Percentiles rank a stretch among this genome's conserved stretches.
These are phyloP conservation scores for Phytophthora constricta DNA, from an alignment of 352 stramenopile genomes.

Conservation along the genomic window DNA sequence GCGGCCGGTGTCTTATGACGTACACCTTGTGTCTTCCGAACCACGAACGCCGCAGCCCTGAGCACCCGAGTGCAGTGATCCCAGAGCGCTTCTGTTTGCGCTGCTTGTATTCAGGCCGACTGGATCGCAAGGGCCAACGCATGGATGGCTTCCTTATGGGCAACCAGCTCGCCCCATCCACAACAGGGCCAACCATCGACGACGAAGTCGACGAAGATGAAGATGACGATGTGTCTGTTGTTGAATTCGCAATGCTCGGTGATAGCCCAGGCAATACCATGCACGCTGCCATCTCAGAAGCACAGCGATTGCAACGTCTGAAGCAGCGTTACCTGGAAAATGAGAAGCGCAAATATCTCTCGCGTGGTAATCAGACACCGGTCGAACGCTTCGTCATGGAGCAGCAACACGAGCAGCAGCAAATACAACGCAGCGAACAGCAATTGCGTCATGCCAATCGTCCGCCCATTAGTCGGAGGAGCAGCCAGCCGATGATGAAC, in stretches of 20 bases:
- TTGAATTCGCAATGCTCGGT: slow-evolving; percentile 35
- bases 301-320: slow-evolving; percentile 37
- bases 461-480: slow-evolving; percentile 25
- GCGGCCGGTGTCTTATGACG: slow-evolving; percentile 56
- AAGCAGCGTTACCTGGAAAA: slow-evolving; percentile 47
- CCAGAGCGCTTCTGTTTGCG: slow-evolving; percentile 71
- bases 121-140: slow-evolving; percentile 58
- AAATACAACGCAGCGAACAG: slow-evolving; percentile 30
- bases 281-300: slow-evolving; percentile 34
- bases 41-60: slow-evolving; percentile 59
- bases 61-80: slow-evolving; percentile 70
- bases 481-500: slow-evolving; percentile 35
- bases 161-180: slow-evolving; percentile 14
- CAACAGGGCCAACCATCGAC: slow-evolving; percentile 30
- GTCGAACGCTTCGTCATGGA: slow-evolving; percentile 24
- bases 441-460: slow-evolving; percentile 10
- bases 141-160: slow-evolving; percentile 47
- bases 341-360: slow-evolving; percentile 47
- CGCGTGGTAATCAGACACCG: slow-evolving; percentile 14
- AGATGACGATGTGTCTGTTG: slow-evolving; percentile 33
- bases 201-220: slow-evolving; percentile 34
- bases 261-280: slow-evolving; percentile 23
- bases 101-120: slow-evolving; percentile 60
- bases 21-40: slow-evolving; percentile 64
- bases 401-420: slow-evolving; percentile 27